Evolutionary conservation across 306 rosid genomes (phyloP), one percentile per base, ranked within the genome.

Genomic region (Bauhinia variegata): DNA sequence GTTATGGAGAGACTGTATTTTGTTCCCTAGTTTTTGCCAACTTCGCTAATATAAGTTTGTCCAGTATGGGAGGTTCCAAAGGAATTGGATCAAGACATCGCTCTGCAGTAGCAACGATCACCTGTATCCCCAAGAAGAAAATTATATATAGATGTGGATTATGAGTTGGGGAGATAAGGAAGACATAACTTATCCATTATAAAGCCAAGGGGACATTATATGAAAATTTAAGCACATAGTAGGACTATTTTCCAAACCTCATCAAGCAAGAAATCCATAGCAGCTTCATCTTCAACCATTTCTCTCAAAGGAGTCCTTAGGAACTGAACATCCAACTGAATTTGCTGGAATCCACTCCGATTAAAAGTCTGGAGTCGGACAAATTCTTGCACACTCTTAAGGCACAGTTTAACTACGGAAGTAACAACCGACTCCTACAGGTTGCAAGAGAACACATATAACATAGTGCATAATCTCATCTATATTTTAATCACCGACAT

Each of bases 261-360:
- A 60, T 93, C 98, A 16, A 93, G 91, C 73, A 93, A 82, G 76
- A 93, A 89, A 82, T 89, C 98, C 11, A 86, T 68, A 7, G 85
- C 91, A 30, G 95, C 96, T 86, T 89, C 96, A 84, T 89, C 96
- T 79, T 86, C 96, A 54, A 88, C 91, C 18, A 67, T 72, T 72
- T 89, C 98, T 84, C 86, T 88, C 59, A 82, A 51, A 44, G 95
- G 90, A 73, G 82, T 81, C 78, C 96, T 86, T 33, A 93, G 63
- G 77, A 83, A 93, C 67, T 88, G 97, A 76, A 86, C 82, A 82
- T 93, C 98, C 76, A 93, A 75, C 67, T 93, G 98, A 84, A 93
- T 79, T 85, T 89, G 98, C 78, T 89, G 96, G 85, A 93, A 93
- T 75, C 98, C 98, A 60, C 97, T 93, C 59, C 97, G 84, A 73